Evolutionary conservation across 2,329 filamentous ascomycete species (phyloP), one percentile per base, ranked within the genome.

Genomic region (Parasarocladium wereldwijsianum): DNA sequence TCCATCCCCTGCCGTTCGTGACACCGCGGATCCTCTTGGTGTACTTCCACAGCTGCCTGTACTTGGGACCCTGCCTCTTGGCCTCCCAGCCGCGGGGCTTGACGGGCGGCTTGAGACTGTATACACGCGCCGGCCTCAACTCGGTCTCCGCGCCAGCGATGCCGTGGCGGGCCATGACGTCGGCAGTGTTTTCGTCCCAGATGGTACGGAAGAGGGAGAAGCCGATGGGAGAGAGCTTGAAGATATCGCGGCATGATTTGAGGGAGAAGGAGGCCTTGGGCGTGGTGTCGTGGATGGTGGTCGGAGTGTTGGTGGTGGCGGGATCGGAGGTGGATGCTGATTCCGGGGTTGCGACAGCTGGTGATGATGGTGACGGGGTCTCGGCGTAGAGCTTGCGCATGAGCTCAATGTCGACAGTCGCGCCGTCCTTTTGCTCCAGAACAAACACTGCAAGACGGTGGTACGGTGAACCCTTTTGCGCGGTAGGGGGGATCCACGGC

Each of bases 381-480:
- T 15, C 19, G 14, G 50, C 42, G 47, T 70, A 64, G 14, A 62
- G 51, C 40, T 66, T 57, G 43, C 64, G 65, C 24, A 84, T 55
- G 34, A 61, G 56, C 22, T 57, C 58, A 16, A 67, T 54, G 44
- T 84, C 71, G 38, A 85, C 47, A 20, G 33, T 42, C 37, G 65
- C 44, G 32, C 66, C 71, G 32, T 72, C 59, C 30, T 67, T 61
- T 54, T 98, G 90, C 58, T 93, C 73, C 29, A 96, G 62, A 14
- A 98, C 60, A 49, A 90, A 79, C 36, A 96, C 59, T 27, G 77
- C 76, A 32, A 96, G 64, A 31, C 90, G 80, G 55, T 96, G 90
- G 58, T 96, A 94, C 2, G 82, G 82, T 3, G 78, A 70, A 34
- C 90, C 90, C 61, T 90, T 93, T 50, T 93, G 81, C 1, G 84